These are phyloP conservation scores for Orbilia blumenaviensis DNA, from an alignment of 2,329 filamentous ascomycete genomes.

Conservation along the genomic window DNA sequence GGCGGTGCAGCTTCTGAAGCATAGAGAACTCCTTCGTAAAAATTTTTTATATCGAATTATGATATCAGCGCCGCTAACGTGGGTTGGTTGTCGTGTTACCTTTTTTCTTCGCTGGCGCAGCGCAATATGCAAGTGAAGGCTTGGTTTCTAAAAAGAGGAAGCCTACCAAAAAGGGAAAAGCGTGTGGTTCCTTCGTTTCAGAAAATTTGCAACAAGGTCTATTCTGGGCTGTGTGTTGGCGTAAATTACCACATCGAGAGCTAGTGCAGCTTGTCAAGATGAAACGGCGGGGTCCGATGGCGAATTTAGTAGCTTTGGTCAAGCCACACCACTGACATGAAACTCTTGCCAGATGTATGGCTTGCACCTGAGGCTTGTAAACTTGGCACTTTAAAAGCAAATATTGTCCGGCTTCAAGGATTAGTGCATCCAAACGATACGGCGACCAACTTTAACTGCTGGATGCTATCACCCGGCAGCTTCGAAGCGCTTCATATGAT, in stretches of 20 bases:
- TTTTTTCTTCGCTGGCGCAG: not conserved
- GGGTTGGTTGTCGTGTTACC: conserved; percentile 17
- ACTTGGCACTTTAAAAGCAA: conserved; percentile 24
- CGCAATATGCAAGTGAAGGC: conserved; percentile 6
- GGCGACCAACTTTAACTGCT: conserved; percentile 37
- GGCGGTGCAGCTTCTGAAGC: not conserved
- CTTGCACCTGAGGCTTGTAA: conserved; percentile 25
- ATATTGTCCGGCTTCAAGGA: not conserved
- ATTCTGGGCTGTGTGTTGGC: conserved; percentile 27
- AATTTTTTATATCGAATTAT: conserved; percentile 20
- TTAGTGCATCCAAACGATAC: conserved; percentile 21
- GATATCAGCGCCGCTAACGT: not conserved
- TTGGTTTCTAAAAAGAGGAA: conserved; percentile 11
- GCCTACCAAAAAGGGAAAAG: conserved; percentile 5
- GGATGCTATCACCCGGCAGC: not conserved
- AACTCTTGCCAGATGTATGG: conserved; percentile 25
- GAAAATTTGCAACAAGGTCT: conserved; percentile 38
- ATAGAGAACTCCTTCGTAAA: conserved; percentile 4
- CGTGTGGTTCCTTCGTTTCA: conserved; percentile 7
- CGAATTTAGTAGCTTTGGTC: not conserved
- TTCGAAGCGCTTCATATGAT: conserved; percentile 10
- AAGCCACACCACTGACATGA: conserved; percentile 28
- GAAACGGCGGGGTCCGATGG: conserved; percentile 26
- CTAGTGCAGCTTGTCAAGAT: conserved; percentile 32
- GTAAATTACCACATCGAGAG: not conserved